Conservation (phyloP, 495 filamentous ascomycete genomes). For the Apiosordaria backusii region DNA sequence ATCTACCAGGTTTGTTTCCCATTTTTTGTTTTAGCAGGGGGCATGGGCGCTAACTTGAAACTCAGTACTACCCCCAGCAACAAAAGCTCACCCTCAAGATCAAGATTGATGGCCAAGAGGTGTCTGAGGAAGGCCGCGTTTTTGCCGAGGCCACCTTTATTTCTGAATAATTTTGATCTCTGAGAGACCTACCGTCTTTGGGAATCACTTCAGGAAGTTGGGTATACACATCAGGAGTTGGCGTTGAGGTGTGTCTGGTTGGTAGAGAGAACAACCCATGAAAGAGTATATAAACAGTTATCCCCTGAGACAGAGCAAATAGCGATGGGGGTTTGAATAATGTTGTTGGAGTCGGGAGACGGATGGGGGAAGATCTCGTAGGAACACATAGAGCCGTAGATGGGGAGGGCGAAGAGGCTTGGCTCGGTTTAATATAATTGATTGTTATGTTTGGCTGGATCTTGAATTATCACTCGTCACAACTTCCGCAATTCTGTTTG, state of each 20-base stretch:
- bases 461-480: too few species aligned
- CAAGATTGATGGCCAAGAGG: conserved; percentile 74
- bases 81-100: conserved; percentile 65
- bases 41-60: conserved; percentile 21
- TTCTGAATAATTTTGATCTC: conserved; percentile 43
- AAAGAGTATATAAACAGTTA: neutral
- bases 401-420: neutral
- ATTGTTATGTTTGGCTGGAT: neutral
- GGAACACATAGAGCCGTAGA: neutral
- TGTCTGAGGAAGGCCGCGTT: conserved; percentile 68
- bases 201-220: conserved; percentile 8
- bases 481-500: too few species aligned
- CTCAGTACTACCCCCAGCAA: conserved; percentile 60
- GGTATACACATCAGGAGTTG: neutral
- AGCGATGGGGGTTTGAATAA: neutral
- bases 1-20: conserved; percentile 78
- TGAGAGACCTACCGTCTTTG: conserved; percentile 4
- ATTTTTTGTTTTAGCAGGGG: neutral
- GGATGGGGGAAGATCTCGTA: neutral
- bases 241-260: neutral
- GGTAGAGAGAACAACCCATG: neutral
- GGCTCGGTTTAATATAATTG: neutral
- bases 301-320: neutral
- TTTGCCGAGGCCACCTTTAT: conserved; percentile 94
- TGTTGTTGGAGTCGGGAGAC: neutral